Percentiles rank a stretch among this genome's conserved stretches.
Evolutionary conservation across 176 grass and related monocot species (phyloP).

Genomic region (Rhynchospora tenuis): DNA sequence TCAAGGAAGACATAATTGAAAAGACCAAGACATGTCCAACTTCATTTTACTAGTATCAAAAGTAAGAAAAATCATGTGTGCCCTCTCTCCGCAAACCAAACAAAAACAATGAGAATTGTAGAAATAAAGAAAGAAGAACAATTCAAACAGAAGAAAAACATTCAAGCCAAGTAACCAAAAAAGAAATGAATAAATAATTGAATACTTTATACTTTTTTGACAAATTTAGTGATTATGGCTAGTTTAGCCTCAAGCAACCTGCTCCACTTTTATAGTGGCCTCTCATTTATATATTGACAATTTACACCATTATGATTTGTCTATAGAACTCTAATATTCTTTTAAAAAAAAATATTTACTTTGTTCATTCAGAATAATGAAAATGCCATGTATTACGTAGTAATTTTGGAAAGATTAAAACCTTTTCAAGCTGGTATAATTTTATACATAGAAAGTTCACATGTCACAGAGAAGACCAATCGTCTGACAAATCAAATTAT

Average conservation of each 20-base stretch:
- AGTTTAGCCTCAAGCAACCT: neutral
- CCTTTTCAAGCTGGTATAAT: neutral
- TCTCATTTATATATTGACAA: neutral
- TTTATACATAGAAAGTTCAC: neutral
- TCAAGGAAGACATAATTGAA: neutral
- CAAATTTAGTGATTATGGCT: neutral
- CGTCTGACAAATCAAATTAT: neutral
- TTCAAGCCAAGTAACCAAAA: neutral
- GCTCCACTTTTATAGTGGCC: neutral
- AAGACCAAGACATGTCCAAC: neutral
- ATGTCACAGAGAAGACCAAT: neutral
- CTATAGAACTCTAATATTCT: neutral
- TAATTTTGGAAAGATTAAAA: neutral
- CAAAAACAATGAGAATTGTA: neutral
- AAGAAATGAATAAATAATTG: neutral
- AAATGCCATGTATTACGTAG: neutral
- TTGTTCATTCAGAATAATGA: neutral
- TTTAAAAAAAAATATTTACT: neutral
- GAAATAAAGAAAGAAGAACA: neutral
- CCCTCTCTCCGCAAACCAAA: neutral
- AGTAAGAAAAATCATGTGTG: neutral
- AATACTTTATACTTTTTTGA: neutral
- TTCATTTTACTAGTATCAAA: neutral
- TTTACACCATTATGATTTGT: neutral
- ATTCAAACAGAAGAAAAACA: neutral